Evolutionary conservation across 2,329 filamentous ascomycete genomes (phyloP).

Genomic region (Monascus ruber): DNA sequence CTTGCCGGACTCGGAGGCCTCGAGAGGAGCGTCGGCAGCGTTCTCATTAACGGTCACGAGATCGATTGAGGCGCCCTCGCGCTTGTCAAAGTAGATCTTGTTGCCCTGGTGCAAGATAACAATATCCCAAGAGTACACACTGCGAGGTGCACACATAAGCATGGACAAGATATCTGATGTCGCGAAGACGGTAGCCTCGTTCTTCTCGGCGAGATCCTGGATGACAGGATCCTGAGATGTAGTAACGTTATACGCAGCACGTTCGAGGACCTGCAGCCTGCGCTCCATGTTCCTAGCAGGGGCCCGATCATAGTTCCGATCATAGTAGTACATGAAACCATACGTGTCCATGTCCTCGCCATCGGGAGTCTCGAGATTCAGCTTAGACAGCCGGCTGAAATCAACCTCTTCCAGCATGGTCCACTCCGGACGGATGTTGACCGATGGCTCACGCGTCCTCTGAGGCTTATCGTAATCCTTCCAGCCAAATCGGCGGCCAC

Average conservation of each 20-base stretch:
- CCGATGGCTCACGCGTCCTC: constrained; percentile 87
- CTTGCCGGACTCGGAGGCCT: constrained; percentile 64
- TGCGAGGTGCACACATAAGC: constrained; percentile 97
- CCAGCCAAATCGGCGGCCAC: constrained; percentile 87
- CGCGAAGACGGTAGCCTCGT: constrained; percentile 92
- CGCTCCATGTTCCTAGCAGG: constrained; percentile 80
- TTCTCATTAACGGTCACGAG: constrained; percentile 99
- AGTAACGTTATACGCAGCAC: constrained; percentile 95
- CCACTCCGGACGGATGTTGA: constrained; percentile 96
- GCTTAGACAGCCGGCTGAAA: constrained; percentile 86
- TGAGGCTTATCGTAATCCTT: constrained; percentile 98
- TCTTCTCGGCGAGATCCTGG: constrained; percentile 89
- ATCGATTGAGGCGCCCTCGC: constrained; percentile 85
- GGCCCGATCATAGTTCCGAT: constrained; percentile 87
- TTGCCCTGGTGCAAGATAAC: constrained; percentile 85
- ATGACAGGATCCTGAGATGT: constrained; percentile 94
- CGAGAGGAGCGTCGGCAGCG: constrained; percentile 84
- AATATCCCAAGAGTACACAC: constrained; percentile 96
- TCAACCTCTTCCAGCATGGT: constrained; percentile 95
- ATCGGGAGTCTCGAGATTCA: constrained; percentile 88
- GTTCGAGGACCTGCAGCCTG: constrained; percentile 79
- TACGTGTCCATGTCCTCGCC: constrained; percentile 93
- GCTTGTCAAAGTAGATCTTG: constrained; percentile 99
- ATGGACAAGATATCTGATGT: constrained; percentile 96
- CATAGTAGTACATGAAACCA: constrained; percentile 97